Evolutionary conservation across 2,329 filamentous ascomycete genomes (phyloP).

Genomic region (Coniochaeta prunicola): DNA sequence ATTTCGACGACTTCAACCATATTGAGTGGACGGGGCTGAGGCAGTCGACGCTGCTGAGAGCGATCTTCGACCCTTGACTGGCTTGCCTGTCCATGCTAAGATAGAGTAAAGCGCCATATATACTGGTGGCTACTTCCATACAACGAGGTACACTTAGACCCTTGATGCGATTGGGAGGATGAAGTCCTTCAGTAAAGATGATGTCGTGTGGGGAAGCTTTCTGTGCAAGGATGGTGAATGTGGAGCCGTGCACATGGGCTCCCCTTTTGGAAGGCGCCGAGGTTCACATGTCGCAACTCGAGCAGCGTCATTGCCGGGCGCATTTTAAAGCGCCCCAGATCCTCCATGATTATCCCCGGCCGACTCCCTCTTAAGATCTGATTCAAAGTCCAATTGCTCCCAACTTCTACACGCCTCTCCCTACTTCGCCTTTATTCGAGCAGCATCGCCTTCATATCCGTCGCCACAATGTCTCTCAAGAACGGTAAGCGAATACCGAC

Average conservation of each 20-base stretch:
- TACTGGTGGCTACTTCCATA: too few relatives aligned
- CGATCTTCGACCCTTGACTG: too few relatives aligned
- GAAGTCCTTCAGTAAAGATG: too few relatives aligned
- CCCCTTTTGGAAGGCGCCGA: slow-evolving; percentile 1
- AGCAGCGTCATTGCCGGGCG: slow-evolving; percentile 2
- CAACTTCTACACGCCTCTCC: background rate
- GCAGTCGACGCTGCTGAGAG: too few relatives aligned
- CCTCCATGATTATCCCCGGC: background rate
- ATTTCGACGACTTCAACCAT: too few relatives aligned
- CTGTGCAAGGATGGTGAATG: background rate
- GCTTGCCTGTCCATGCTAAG: too few relatives aligned
- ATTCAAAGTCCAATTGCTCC: background rate
- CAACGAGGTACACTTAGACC: too few relatives aligned
- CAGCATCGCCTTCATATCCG: background rate
- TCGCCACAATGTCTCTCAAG: slow-evolving; percentile 60
- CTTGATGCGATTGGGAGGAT: too few relatives aligned
- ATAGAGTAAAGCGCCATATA: too few relatives aligned
- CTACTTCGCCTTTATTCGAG: background rate
- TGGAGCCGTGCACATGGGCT: slow-evolving; percentile 1
- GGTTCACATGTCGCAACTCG: slow-evolving; percentile 5
- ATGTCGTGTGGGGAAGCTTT: too few relatives aligned
- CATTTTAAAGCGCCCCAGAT: slow-evolving; percentile 1
- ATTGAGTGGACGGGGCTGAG: too few relatives aligned
- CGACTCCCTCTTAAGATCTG: background rate
- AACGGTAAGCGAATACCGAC: slow-evolving; percentile 46